A percentile compares a stretch with the other conserved stretches of the same genome.
Evolutionary conservation across 106 monocot species (phyloP).

Genomic region (Agapanthus africanus): DNA sequence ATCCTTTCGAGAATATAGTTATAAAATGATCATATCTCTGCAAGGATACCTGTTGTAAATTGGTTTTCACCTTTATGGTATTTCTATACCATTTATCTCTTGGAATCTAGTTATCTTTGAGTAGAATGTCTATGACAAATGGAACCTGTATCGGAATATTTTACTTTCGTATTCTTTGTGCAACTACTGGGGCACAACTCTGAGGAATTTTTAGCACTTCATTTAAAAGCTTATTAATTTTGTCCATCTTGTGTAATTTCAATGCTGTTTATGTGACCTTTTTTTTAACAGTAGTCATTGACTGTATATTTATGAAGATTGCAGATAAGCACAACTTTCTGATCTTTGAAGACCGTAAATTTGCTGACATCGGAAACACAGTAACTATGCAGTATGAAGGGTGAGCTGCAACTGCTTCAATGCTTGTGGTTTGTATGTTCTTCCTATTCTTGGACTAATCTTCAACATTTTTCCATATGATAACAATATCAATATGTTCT

Average conservation of each 20-base stretch:
- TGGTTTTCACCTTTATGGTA: too few species aligned
- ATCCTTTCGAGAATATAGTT: too few species aligned
- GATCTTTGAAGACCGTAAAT: constrained; percentile 97
- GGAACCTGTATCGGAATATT: not conserved
- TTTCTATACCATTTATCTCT: too few species aligned
- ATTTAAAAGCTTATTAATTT: not conserved
- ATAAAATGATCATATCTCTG: too few species aligned
- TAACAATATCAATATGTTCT: too few species aligned
- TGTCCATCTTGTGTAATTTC: not conserved
- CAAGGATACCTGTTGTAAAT: too few species aligned
- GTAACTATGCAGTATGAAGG: constrained; percentile 99
- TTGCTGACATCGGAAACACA: constrained; percentile 98
- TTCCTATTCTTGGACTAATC: not conserved
- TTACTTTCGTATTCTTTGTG: too few species aligned
- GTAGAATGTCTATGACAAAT: not conserved
- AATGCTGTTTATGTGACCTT: not conserved
- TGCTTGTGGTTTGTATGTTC: not conserved
- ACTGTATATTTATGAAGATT: constrained; percentile 39
- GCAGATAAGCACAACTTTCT: constrained; percentile 89
- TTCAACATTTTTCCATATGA: too few species aligned
- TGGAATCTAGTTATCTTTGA: not conserved
- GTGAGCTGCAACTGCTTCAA: constrained; percentile 34
- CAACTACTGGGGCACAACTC: too few species aligned
- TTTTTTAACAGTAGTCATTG: not conserved
- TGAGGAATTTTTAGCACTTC: not conserved